A percentile compares a stretch with the other conserved stretches of the same genome.
Evolutionary conservation across 192 early-diverging fungal genomes (phyloP).

Genomic region (Coemansia sp.): DNA sequence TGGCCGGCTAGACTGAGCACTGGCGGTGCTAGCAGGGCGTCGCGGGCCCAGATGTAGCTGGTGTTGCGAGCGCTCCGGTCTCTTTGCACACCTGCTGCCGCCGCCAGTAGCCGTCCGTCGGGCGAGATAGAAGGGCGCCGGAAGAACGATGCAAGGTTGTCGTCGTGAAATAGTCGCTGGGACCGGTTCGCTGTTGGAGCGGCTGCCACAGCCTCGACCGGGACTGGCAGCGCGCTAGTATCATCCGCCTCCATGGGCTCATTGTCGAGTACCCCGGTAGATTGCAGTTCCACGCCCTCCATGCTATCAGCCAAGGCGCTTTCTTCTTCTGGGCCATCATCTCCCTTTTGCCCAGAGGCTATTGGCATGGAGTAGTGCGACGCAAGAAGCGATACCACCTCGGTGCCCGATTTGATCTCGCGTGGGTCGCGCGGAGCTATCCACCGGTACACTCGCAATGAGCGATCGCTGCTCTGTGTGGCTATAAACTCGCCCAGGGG

Average conservation of each 20-base stretch:
- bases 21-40: slow-evolving; percentile 61
- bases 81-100: slow-evolving; percentile 74
- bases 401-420: slow-evolving; percentile 19
- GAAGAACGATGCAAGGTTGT: slow-evolving; percentile 89
- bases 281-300: background rate
- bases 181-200: background rate
- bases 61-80: slow-evolving; percentile 52
- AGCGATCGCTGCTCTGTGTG: slow-evolving; percentile 92
- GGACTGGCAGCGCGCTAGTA: background rate
- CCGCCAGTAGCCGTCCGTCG: slow-evolving; percentile 79
- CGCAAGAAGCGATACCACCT: slow-evolving; percentile 23
- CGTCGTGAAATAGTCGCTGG: slow-evolving; percentile 73
- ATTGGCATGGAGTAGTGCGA: slow-evolving; percentile 35
- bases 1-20: slow-evolving; percentile 67
- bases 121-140: slow-evolving; percentile 81
- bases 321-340: slow-evolving; percentile 9
- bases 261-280: background rate
- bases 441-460: slow-evolving; percentile 52
- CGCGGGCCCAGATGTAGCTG: slow-evolving; percentile 66
- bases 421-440: slow-evolving; percentile 1
- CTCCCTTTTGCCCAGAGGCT: background rate
- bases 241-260: background rate
- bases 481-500: slow-evolving; percentile 82
- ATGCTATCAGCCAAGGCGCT: background rate
- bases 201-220: background rate